These are phyloP conservation scores for Cyberlindnera meyerae DNA, from an alignment of 805 yeast genomes.

Conservation along the genomic window DNA sequence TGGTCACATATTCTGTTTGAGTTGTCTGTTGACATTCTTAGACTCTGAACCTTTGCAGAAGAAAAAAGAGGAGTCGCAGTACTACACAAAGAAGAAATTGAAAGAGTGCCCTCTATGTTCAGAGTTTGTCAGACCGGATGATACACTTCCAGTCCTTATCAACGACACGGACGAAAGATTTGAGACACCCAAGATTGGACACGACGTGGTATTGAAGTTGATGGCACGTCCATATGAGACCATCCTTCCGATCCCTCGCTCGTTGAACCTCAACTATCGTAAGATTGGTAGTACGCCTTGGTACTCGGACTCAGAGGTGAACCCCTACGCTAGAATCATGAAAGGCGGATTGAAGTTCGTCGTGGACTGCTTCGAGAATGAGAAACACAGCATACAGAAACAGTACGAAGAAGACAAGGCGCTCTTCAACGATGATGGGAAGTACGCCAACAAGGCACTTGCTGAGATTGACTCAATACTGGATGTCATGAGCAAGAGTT, in stretches of 20 bases:
- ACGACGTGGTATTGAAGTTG: constrained; percentile 54
- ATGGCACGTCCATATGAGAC: constrained; percentile 51
- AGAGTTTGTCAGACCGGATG: constrained; percentile 46
- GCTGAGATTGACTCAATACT: constrained; percentile 47
- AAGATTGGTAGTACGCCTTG: constrained; percentile 51
- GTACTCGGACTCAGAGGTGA: constrained; percentile 34
- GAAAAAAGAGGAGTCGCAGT: constrained; percentile 24
- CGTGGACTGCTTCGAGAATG: constrained; percentile 50
- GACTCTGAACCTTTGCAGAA: constrained; percentile 41
- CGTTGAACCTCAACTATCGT: constrained; percentile 35
- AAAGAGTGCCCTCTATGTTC: constrained; percentile 82
- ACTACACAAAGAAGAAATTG: constrained; percentile 38
- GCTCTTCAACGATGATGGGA: constrained; percentile 56
- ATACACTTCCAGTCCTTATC: constrained; percentile 61
- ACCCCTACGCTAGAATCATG: constrained; percentile 61
- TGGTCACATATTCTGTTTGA: constrained; percentile 86
- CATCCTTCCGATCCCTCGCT: constrained; percentile 46
- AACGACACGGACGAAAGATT: constrained; percentile 44
- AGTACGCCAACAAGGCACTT: constrained; percentile 50
- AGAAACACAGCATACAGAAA: constrained; percentile 46
- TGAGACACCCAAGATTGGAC: constrained; percentile 53
- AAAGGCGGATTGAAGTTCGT: constrained; percentile 57
- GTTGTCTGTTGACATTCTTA: constrained; percentile 72
- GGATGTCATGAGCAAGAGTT: constrained; percentile 33
- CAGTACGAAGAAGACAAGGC: constrained; percentile 55